Evolutionary conservation across 2,329 filamentous ascomycete genomes (phyloP).

Genomic region (Paecilomyces dactylethromorphus): DNA sequence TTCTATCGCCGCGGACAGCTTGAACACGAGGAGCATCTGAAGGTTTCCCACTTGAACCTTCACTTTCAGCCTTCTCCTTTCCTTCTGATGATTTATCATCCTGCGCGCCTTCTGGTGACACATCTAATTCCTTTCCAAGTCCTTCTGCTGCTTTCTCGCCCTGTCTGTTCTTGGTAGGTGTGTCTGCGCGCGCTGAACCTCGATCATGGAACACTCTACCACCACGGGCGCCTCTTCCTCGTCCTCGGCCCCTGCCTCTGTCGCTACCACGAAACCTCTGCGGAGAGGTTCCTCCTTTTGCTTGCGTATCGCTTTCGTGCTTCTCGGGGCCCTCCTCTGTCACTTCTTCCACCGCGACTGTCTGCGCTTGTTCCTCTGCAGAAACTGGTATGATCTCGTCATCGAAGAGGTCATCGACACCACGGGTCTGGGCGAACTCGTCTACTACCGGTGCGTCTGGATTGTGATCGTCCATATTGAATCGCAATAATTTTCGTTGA

Average conservation of each 20-base stretch:
- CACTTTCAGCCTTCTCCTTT: constrained; percentile 9
- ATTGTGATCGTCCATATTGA: constrained; percentile 3
- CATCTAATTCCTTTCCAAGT: constrained; percentile 7
- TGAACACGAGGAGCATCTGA: constrained; percentile 22
- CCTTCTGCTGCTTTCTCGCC: constrained; percentile 9
- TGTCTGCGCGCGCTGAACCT: constrained; percentile 13
- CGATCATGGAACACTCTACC: constrained; percentile 14
- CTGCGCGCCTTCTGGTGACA: constrained; percentile 10
- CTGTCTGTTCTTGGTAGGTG: constrained; percentile 10
- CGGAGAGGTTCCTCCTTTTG: constrained; percentile 15
- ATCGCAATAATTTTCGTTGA: not conserved
- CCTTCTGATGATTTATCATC: constrained; percentile 13
- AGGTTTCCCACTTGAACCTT: constrained; percentile 9
- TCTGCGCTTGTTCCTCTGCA: constrained; percentile 20
- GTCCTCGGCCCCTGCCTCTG: constrained; percentile 22
- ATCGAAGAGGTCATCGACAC: constrained; percentile 45
- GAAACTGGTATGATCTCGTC: constrained; percentile 44
- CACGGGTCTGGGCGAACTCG: constrained; percentile 45
- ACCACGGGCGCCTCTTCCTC: constrained; percentile 18
- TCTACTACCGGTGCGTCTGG: constrained; percentile 28
- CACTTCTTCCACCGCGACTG: constrained; percentile 10
- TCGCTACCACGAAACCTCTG: constrained; percentile 23
- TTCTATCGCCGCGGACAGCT: constrained; percentile 50
- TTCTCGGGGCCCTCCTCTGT: constrained; percentile 9
- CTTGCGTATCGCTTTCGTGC: constrained; percentile 9